Percentiles rank a stretch among this genome's conserved stretches.
Conservation (phyloP, 805 yeast genomes). For the Wickerhamiella galacta region DNA sequence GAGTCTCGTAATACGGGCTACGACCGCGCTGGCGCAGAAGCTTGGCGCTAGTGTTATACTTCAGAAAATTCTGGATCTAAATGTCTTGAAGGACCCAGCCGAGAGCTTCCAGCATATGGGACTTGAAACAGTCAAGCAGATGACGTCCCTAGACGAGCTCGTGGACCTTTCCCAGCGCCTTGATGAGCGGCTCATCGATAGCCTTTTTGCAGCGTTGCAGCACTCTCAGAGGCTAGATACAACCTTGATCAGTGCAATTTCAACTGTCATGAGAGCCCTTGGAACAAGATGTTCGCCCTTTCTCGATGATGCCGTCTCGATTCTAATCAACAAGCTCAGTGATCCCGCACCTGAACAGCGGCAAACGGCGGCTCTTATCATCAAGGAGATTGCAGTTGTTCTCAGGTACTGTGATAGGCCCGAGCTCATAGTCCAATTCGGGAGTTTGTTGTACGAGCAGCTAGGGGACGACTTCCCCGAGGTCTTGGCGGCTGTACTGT, state of each 20-base stretch:
- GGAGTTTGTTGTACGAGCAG: constrained; percentile 70
- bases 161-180: constrained; percentile 44
- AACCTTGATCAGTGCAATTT: constrained; percentile 32
- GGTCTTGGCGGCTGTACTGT: constrained; percentile 70
- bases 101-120: constrained; percentile 70
- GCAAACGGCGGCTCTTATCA: constrained; percentile 69
- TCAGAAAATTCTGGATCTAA: constrained; percentile 32
- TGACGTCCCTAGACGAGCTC: not conserved
- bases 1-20: constrained; percentile 52
- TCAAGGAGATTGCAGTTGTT: constrained; percentile 48
- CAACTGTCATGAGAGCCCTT: constrained; percentile 42
- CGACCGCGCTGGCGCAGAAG: constrained; percentile 46
- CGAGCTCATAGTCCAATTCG: constrained; percentile 46
- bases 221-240: not conserved
- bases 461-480: constrained; percentile 92
- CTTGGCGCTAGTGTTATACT: constrained; percentile 49
- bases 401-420: constrained; percentile 49
- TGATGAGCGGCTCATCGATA: constrained; percentile 61
- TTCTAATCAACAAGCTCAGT: constrained; percentile 54
- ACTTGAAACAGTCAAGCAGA: constrained; percentile 36
- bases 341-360: constrained; percentile 57
- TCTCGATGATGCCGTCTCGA: constrained; percentile 52
- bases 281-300: constrained; percentile 54
- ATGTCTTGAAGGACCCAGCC: constrained; percentile 59
- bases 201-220: constrained; percentile 28